Conservation (phyloP, 148 eudicot genomes). For the Cornus florida region DNA sequence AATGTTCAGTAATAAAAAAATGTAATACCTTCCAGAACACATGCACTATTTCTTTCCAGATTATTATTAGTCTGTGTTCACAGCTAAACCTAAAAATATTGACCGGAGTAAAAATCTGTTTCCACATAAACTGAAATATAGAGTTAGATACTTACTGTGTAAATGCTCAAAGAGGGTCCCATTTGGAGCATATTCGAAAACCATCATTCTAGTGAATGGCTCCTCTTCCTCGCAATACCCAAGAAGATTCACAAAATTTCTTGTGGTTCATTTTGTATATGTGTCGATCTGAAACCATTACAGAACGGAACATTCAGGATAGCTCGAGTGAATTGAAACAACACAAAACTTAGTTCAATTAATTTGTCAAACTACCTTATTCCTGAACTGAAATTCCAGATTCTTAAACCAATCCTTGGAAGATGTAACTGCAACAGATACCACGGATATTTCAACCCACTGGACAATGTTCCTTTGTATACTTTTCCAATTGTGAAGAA, state of each 20-base stretch:
- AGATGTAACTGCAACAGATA: constrained; percentile 48
- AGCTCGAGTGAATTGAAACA: neutral
- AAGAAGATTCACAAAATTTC: constrained; percentile 77
- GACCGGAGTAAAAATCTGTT: neutral
- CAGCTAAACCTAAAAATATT: neutral
- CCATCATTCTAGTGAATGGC: constrained; percentile 85
- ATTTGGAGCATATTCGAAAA: constrained; percentile 89
- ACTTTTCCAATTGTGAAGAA: constrained; percentile 57
- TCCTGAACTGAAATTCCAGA: constrained; percentile 61
- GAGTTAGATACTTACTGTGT: constrained; percentile 55
- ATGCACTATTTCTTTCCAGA: neutral
- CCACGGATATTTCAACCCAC: constrained; percentile 78
- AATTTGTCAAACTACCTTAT: constrained; percentile 50
- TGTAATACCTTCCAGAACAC: neutral
- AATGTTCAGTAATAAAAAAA: constrained; percentile 5
- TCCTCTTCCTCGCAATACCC: constrained; percentile 84
- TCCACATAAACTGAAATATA: neutral
- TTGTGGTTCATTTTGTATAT: constrained; percentile 83
- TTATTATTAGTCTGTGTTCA: neutral
- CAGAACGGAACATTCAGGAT: constrained; percentile 5
- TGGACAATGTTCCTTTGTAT: constrained; percentile 84
- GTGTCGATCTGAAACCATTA: constrained; percentile 54
- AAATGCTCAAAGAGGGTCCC: constrained; percentile 96
- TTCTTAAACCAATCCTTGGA: constrained; percentile 72
- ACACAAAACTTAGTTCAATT: neutral